Base-by-base conservation (phyloP, 345 rosid genomes). In the Nasturtium officinale region DNA sequence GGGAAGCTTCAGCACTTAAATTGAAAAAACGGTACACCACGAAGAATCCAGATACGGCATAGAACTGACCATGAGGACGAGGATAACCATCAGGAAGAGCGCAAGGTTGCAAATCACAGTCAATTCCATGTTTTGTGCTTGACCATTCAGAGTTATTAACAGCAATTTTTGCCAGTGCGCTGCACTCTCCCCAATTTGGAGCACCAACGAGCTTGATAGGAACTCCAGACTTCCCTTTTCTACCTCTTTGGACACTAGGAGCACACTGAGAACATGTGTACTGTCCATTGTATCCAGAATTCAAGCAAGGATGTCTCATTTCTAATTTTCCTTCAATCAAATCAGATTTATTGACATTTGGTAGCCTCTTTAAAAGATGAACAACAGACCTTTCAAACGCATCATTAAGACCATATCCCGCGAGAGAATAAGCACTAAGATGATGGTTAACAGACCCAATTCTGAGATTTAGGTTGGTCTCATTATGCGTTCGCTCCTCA, bases 361-460 rank as follows among this genome's bases (percentile, higher is more conserved):
- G 87, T 73, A 86, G 79, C 58, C 43, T 63, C 71, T 77, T 87
- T 13, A 91, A 79, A 38, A 90, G 83, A 61, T 77, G 83, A 59
- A 77, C 83, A 62, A 95, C 99, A 60, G 96, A 87, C 79, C 86
- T 95, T 76, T 85, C 99, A 77, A 95, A 95, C 50, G 99, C 98
- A 81, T 95, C 99, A 74, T 95, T 95, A 81, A 95, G 87, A 70
- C 99, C 99, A 82, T 91, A 95, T 38, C 99, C 99, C 11, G 96
- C 75, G 29, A 95, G 98, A 71, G 99, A 95, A 80, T 95, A 95
- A 11, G 99, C 99, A 81, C 82, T 91, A 55, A 95, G 96, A 71
- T 80, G 87, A 85, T 95, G 98, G 62, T 81, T 84, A 67, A 79
- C 90, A 53, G 83, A 78, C 58, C 99, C 98, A 65, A 95, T 83